Conservation (phyloP, 257 asterid species). For the Echium plantagineum region DNA sequence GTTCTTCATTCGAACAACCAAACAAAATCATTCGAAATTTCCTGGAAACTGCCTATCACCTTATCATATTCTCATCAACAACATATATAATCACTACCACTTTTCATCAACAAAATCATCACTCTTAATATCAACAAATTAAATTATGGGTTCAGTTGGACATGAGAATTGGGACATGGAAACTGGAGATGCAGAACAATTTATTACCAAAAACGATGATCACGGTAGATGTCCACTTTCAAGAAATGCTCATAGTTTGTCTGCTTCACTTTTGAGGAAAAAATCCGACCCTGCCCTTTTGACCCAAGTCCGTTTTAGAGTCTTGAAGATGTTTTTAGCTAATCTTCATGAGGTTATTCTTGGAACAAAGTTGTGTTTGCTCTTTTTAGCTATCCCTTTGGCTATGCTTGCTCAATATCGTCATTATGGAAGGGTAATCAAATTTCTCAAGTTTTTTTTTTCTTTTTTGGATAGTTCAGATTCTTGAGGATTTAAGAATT, state of each 20-base stretch:
- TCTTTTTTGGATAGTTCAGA: background rate
- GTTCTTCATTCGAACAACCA: constrained; percentile 2
- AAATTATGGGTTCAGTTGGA: background rate
- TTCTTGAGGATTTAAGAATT: background rate
- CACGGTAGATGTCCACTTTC: background rate
- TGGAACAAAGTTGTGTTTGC: constrained; percentile 34
- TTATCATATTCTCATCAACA: background rate
- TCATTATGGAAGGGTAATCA: constrained; percentile 22
- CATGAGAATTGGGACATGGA: constrained; percentile 19
- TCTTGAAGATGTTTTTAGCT: constrained; percentile 9
- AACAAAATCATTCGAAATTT: constrained; percentile 11
- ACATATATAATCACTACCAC: no score
- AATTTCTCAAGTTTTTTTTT: background rate
- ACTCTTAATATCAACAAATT: background rate
- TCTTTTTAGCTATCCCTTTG: constrained; percentile 32
- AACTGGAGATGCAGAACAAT: constrained; percentile 9
- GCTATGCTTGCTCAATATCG: constrained; percentile 23
- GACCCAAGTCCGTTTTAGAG: constrained; percentile 6
- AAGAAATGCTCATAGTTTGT: constrained; percentile 12
- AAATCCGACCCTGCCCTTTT: constrained; percentile 15
- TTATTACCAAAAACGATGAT: constrained; percentile 1
- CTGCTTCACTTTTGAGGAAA: constrained; percentile 18
- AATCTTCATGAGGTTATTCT: constrained; percentile 24
- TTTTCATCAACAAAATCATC: background rate
- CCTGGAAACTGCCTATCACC: constrained; percentile 11